A percentile compares a stretch with the other conserved stretches of the same genome.
Conservation (phyloP, 805 yeast genomes). For the Cyberlindnera americana region DNA sequence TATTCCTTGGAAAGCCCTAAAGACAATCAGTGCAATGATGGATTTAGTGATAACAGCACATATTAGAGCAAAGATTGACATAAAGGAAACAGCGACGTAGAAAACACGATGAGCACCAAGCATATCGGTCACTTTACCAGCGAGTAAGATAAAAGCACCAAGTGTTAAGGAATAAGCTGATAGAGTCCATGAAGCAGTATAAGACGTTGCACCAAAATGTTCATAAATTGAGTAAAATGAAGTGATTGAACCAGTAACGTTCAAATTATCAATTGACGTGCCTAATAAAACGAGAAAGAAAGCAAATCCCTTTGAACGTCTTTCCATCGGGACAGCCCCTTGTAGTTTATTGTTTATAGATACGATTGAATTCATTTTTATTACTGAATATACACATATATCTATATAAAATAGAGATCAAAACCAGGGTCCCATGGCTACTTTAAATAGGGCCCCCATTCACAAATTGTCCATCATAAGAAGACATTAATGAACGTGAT, state of each 20-base stretch:
- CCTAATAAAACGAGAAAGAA: constrained; percentile 24
- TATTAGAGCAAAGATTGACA: constrained; percentile 31
- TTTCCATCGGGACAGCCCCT: constrained; percentile 5
- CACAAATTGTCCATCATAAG: no score
- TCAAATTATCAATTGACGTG: constrained; percentile 12
- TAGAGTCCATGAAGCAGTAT: constrained; percentile 40
- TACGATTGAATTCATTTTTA: background rate
- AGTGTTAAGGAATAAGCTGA: constrained; percentile 43
- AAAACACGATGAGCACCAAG: constrained; percentile 37
- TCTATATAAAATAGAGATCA: no score
- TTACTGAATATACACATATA: no score
- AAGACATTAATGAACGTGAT: no score
- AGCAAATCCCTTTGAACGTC: constrained; percentile 4
- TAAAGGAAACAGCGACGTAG: constrained; percentile 22
- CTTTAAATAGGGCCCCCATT: no score
- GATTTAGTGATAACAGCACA: constrained; percentile 34
- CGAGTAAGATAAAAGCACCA: constrained; percentile 40
- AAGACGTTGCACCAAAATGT: constrained; percentile 6
- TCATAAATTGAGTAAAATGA: constrained; percentile 4
- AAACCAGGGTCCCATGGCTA: no score
- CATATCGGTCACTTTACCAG: constrained; percentile 41
- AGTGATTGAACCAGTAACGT: constrained; percentile 13
- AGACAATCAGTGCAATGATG: constrained; percentile 35
- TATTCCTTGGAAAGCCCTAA: constrained; percentile 44
- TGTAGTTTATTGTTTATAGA: constrained; percentile 4